Evolutionary conservation across 2,329 filamentous ascomycete species (phyloP).

Genomic region (Epichloe hybrida): DNA sequence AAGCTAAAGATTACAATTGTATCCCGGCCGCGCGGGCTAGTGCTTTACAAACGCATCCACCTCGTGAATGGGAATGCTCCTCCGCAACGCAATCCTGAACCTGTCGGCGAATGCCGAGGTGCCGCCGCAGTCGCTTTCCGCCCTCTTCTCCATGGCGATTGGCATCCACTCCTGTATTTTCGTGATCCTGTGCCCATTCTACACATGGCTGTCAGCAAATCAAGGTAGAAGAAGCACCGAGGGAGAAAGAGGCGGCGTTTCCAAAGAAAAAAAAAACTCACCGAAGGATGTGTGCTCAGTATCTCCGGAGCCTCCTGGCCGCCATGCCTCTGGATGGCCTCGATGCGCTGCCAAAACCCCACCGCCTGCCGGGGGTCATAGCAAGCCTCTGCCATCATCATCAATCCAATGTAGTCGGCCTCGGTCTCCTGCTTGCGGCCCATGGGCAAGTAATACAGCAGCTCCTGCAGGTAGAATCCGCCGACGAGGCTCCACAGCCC

Average conservation of each 20-base stretch:
- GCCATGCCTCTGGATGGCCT: conserved; percentile 26
- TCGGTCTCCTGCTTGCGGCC: conserved; percentile 60
- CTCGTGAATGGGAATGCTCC: conserved; percentile 12
- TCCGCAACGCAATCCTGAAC: conserved; percentile 35
- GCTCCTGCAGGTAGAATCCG: conserved; percentile 36
- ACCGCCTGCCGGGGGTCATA: conserved; percentile 57
- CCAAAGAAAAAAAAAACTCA: conserved; percentile 29
- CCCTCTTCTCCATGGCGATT: conserved; percentile 39
- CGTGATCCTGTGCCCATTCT: conserved; percentile 49
- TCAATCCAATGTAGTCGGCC: conserved; percentile 66
- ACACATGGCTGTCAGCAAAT: background rate
- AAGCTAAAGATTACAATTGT: too few relatives aligned
- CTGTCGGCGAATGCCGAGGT: conserved; percentile 38
- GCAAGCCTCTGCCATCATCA: conserved; percentile 74
- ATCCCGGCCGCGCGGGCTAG: too few relatives aligned
- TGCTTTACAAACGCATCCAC: background rate
- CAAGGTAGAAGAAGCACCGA: too few relatives aligned
- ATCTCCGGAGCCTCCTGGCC: conserved; percentile 50
- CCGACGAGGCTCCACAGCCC: conserved; percentile 30
- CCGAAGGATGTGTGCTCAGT: conserved; percentile 63
- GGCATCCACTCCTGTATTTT: conserved; percentile 53
- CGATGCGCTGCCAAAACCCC: conserved; percentile 55
- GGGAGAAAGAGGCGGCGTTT: too few relatives aligned
- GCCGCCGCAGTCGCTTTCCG: conserved; percentile 39
- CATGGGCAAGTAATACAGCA: conserved; percentile 55